Conservation (phyloP, 768 basidiomycete genomes). For the Suillus clintonianus region DNA sequence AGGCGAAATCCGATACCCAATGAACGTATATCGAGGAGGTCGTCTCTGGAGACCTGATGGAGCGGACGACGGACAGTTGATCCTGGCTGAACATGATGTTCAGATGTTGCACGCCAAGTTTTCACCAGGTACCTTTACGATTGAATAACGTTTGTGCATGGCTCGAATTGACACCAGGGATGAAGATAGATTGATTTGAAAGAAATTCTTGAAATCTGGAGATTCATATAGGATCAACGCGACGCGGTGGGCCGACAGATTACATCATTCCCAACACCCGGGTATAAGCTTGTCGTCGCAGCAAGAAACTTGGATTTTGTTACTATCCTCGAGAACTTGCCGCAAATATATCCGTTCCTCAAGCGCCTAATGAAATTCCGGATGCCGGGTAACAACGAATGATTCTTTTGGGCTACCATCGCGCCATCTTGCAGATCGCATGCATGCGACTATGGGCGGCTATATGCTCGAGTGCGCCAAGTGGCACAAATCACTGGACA, state of each 20-base stretch:
- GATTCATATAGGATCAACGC: slow-evolving; percentile 3
- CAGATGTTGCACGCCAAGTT: slow-evolving; percentile 18
- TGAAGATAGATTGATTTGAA: too few species aligned
- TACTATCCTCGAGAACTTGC: too few species aligned
- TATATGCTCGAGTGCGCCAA: neutral
- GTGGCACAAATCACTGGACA: too few species aligned
- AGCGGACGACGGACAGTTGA: slow-evolving; percentile 15
- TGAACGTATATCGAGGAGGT: slow-evolving; percentile 2
- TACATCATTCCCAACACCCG: too few species aligned
- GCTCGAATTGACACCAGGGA: too few species aligned
- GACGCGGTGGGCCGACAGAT: slow-evolving; percentile 1
- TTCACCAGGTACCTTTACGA: neutral
- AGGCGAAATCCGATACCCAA: slow-evolving; percentile 23
- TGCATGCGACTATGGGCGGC: neutral
- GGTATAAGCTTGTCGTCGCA: neutral
- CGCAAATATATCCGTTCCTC: too few species aligned
- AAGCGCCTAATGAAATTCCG: neutral
- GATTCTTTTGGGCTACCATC: neutral
- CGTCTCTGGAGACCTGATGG: slow-evolving; percentile 23
- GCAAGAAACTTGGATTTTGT: too few species aligned
- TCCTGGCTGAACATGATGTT: slow-evolving; percentile 25
- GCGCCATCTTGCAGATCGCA: neutral
- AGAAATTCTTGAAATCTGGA: neutral
- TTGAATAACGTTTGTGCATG: neutral
- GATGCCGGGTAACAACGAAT: neutral